Conservation (phyloP, 371 early-diverging fungal species). For the Batkoa obscura region DNA sequence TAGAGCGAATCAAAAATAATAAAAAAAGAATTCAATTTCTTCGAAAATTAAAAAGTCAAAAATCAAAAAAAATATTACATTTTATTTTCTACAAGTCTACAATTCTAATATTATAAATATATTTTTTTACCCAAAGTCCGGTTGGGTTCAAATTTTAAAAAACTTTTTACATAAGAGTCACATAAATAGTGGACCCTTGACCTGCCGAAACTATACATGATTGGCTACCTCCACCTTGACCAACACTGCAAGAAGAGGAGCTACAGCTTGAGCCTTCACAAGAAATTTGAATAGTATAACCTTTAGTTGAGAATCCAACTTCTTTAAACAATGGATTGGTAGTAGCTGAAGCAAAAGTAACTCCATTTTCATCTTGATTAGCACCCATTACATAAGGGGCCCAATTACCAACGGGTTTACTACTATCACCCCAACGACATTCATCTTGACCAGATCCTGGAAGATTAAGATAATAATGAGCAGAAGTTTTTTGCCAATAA, state of each 20-base stretch:
- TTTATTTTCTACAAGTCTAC: too few species aligned
- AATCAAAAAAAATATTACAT: too few species aligned
- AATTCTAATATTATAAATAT: too few species aligned
- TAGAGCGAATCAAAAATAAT: too few species aligned
- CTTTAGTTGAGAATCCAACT: not conserved
- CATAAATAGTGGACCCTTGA: not conserved
- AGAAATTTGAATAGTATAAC: not conserved
- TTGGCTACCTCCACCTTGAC: not conserved
- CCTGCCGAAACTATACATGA: not conserved
- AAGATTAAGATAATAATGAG: conserved; percentile 7
- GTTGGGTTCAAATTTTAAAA: too few species aligned
- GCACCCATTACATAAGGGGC: conserved; percentile 7
- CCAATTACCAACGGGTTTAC: conserved; percentile 7
- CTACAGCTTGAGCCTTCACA: not conserved
- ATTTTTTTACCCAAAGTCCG: too few species aligned
- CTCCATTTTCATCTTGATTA: not conserved
- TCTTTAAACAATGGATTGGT: conserved; percentile 3
- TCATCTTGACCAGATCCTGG: not conserved
- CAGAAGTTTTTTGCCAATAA: conserved; percentile 7
- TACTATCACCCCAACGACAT: not conserved
- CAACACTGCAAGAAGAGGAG: not conserved
- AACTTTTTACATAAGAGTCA: too few species aligned
- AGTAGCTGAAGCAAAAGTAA: not conserved
- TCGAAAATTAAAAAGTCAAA: too few species aligned
- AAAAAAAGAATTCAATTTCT: too few species aligned